Base-by-base conservation (phyloP, 2,329 filamentous ascomycete species). In the Fusarium illudens region DNA sequence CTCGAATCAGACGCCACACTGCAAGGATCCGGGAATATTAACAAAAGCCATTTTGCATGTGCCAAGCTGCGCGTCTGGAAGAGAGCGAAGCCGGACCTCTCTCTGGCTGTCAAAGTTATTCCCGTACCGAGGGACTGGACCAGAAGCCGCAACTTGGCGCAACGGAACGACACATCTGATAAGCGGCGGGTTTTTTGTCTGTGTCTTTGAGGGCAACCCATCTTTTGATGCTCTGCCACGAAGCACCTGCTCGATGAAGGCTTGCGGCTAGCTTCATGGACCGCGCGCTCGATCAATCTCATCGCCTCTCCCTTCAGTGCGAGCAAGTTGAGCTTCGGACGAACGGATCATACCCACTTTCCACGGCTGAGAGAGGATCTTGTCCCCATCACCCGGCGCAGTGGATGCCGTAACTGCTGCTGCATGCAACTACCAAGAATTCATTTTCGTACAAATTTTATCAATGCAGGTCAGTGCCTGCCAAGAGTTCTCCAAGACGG, bases 291-390 rank as follows among this genome's bases (percentile, higher is more conserved):
- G 29, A n/a, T 54, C 33, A 54, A 30, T 22, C 36, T 20, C 22
- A 42, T 20, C 34, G 2, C 11, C 1, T 11, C n/a, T 37, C 20
- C 25, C 15, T 12, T n/a, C 29, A n/a, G 20, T 15, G 59, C 33
- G 52, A 37, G 13, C 42, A 39, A 42, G 19, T 33, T 20, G 34
- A 39, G 53, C 49, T 44, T 68, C 65, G 65, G 65, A 25, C 53
- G 65, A 69, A 57, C 65, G 65, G 65, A 68, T 55, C 62, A 58
- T 69, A 66, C 50, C 65, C 65, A 68, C 65, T 68, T 59, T 59
- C 51, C 25, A 17, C 56, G 57, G 62, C 57, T 39, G 34, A 27
- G 15, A 30, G 27, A 63, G 30, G 30, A 59, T 55, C 50, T 42
- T 20, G 33, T 54, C 61, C 52, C 52, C 50, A 53, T 53, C 50